Evolutionary conservation across 805 yeast species (phyloP).

Genomic region (Naumovozyma baii): DNA sequence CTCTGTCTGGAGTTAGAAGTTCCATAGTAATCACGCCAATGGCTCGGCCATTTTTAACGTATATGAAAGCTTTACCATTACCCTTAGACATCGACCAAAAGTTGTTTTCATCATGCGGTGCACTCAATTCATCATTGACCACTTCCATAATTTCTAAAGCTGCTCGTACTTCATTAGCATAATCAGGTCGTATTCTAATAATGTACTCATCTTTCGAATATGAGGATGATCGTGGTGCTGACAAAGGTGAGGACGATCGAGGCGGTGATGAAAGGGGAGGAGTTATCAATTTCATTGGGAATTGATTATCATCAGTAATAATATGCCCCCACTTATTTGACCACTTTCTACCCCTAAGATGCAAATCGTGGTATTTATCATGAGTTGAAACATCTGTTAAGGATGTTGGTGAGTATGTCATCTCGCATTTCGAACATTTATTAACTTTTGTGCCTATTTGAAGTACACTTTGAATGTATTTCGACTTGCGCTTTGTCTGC

Average conservation of each 20-base stretch:
- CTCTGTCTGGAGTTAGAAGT: constrained; percentile 26
- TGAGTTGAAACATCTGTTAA: constrained; percentile 31
- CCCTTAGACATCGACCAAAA: constrained; percentile 28
- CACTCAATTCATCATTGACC: constrained; percentile 53
- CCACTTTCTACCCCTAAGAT: constrained; percentile 45
- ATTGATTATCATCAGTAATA: constrained; percentile 3
- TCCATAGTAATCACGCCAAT: constrained; percentile 53
- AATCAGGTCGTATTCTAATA: constrained; percentile 29
- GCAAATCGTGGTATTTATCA: constrained; percentile 40
- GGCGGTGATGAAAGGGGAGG: constrained; percentile 9
- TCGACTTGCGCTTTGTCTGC: background rate
- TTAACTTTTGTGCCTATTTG: constrained; percentile 8
- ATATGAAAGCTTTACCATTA: constrained; percentile 41
- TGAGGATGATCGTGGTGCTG: constrained; percentile 12
- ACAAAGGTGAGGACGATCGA: constrained; percentile 8
- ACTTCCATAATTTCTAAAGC: constrained; percentile 37
- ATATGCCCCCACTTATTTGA: constrained; percentile 29
- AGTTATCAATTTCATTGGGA: background rate
- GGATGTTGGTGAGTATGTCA: constrained; percentile 18
- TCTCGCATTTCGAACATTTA: constrained; percentile 22
- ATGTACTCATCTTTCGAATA: constrained; percentile 27
- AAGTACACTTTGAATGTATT: constrained; percentile 14
- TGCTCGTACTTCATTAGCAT: constrained; percentile 27
- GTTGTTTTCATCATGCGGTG: constrained; percentile 40
- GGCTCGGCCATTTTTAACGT: constrained; percentile 37